phyloP scores from a whole-genome alignment of 1,139 yeast genomes.

The Blastobotrys apis region DNA sequence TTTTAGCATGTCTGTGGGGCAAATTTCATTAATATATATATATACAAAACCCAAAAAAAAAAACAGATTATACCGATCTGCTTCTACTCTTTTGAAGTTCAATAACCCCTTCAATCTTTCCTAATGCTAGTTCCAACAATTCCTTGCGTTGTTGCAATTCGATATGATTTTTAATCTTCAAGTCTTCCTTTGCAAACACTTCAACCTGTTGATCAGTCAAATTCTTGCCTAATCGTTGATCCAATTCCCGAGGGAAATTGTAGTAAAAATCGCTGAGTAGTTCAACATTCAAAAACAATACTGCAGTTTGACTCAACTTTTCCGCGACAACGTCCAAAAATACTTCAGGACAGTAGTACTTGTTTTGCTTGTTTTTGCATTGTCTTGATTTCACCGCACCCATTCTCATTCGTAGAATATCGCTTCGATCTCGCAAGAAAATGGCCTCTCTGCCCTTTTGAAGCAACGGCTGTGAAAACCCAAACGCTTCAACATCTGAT shows the following conservation, averaged over 20 bases:
- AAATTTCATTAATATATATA: neutral
- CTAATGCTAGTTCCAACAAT: constrained; percentile 73
- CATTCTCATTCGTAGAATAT: constrained; percentile 68
- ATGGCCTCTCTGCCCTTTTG: constrained; percentile 74
- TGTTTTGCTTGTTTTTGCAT: constrained; percentile 75
- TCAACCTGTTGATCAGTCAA: constrained; percentile 77
- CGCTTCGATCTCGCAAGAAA: constrained; percentile 74
- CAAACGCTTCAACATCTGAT: constrained; percentile 57
- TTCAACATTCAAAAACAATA: constrained; percentile 88
- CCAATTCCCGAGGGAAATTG: constrained; percentile 92
- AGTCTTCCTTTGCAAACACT: constrained; percentile 89
- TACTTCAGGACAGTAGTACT: constrained; percentile 90
- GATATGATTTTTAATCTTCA: constrained; percentile 81
- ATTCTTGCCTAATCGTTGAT: constrained; percentile 59
- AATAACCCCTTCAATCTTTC: constrained; percentile 82
- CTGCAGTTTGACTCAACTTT: constrained; percentile 88
- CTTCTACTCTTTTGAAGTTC: constrained; percentile 52
- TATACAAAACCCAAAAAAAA: neutral
- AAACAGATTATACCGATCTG: too few relatives aligned
- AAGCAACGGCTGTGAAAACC: constrained; percentile 68
- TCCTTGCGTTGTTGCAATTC: constrained; percentile 93
- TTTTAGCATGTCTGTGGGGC: too few relatives aligned
- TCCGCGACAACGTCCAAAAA: constrained; percentile 90
- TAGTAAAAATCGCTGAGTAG: constrained; percentile 90
- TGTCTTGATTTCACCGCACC: constrained; percentile 69